phyloP scores from a whole-genome alignment of 2,329 filamentous ascomycete species.

The Alternaria burnsii region DNA sequence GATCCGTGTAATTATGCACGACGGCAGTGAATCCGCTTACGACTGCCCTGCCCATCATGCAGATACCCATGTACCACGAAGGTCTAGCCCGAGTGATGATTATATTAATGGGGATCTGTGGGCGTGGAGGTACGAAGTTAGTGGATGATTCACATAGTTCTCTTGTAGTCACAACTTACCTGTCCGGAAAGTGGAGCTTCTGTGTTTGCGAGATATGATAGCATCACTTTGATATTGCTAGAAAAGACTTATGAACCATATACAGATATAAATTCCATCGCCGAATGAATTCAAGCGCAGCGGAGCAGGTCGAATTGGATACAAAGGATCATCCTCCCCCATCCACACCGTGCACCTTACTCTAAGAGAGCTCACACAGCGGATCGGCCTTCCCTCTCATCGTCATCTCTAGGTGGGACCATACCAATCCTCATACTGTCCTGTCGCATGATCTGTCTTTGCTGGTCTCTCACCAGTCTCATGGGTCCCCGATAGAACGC shows the following conservation, averaged over 20 bases:
- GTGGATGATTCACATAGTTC: no score
- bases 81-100: slow-evolving; percentile 5
- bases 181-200: background rate
- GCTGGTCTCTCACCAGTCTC: slow-evolving; percentile 41
- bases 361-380: background rate
- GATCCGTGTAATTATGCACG: slow-evolving; percentile 35
- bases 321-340: background rate
- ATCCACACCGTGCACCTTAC: background rate
- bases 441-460: slow-evolving; percentile 33
- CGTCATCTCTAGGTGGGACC: background rate
- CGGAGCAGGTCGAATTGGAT: no score
- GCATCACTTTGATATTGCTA: background rate
- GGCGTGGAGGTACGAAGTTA: no score
- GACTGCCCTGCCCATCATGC: slow-evolving; percentile 44
- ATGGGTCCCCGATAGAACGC: slow-evolving; percentile 43
- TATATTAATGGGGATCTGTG: background rate
- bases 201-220: background rate
- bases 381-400: background rate
- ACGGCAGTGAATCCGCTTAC: slow-evolving; percentile 40
- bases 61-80: slow-evolving; percentile 40
- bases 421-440: slow-evolving; percentile 24
- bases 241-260: background rate
- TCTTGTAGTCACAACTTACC: no score
- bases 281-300: background rate
- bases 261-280: background rate